phyloP scores from a whole-genome alignment of 1,284 basidiomycete species.

The Phaffia rhodozyma region DNA sequence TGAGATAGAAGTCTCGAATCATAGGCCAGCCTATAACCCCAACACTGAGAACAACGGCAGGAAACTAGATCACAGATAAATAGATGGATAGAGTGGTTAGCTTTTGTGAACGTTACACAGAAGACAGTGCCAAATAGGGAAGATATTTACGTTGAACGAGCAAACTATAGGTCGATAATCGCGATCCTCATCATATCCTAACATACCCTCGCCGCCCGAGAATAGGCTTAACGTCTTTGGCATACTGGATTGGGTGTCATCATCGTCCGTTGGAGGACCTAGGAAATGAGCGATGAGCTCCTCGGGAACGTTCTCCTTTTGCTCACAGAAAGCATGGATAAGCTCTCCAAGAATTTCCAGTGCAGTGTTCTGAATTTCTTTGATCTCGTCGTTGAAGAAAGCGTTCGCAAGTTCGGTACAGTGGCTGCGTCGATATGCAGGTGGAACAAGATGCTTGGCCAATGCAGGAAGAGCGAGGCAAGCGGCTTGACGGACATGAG shows the following conservation, averaged over 20 bases:
- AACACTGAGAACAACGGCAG: conserved; percentile 76
- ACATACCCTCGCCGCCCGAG: neutral
- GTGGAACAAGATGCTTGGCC: conserved; percentile 49
- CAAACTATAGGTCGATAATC: conserved; percentile 60
- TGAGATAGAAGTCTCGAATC: conserved; percentile 57
- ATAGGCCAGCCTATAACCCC: conserved; percentile 66
- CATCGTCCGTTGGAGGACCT: conserved; percentile 30
- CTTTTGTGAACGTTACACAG: neutral
- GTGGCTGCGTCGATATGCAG: conserved; percentile 45
- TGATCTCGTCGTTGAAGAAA: conserved; percentile 55
- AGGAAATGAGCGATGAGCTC: conserved; percentile 69
- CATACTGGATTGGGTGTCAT: conserved; percentile 1
- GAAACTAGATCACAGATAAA: conserved; percentile 40
- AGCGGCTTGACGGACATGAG: conserved; percentile 81
- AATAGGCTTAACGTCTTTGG: conserved; percentile 9
- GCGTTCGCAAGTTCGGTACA: conserved; percentile 51
- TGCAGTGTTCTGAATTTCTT: conserved; percentile 64
- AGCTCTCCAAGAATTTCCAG: conserved; percentile 86
- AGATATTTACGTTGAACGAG: conserved; percentile 61
- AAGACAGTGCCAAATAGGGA: neutral
- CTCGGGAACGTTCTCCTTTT: conserved; percentile 54
- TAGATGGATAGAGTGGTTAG: neutral
- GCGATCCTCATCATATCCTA: conserved; percentile 22
- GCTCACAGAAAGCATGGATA: conserved; percentile 67
- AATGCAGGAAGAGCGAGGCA: conserved; percentile 75